phyloP scores from a whole-genome alignment of 306 rosid species.

The Vigna hirtella region DNA sequence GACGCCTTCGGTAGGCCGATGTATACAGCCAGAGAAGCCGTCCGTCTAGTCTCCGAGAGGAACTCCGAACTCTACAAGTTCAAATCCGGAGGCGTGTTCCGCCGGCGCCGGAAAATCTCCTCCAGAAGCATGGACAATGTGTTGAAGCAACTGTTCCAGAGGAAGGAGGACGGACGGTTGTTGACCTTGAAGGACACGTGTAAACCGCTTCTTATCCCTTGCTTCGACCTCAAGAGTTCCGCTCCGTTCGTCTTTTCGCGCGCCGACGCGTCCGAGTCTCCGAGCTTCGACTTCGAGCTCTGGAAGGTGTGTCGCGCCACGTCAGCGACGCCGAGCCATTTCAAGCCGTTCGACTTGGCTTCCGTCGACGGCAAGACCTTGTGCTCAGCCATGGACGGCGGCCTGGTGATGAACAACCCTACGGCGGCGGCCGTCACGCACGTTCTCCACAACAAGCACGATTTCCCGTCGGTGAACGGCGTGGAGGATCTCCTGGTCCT shows the following conservation, averaged over 20 bases:
- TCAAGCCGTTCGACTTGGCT: conserved; percentile 77
- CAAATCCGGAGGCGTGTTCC: conserved; percentile 49
- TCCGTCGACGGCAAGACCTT: conserved; percentile 84
- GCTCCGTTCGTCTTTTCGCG: conserved; percentile 97
- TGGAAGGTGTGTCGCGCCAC: conserved; percentile 98
- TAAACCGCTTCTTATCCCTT: conserved; percentile 85
- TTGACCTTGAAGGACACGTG: conserved; percentile 88
- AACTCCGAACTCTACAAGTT: conserved; percentile 61
- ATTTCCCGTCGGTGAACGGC: conserved; percentile 80
- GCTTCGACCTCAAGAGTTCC: conserved; percentile 92
- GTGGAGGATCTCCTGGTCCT: conserved; percentile 86
- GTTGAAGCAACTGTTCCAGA: conserved; percentile 63
- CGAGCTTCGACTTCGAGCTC: conserved; percentile 90
- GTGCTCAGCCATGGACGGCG: conserved; percentile 90
- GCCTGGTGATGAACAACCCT: conserved; percentile 96
- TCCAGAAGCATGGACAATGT: conserved; percentile 71
- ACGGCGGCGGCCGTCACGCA: conserved; percentile 95
- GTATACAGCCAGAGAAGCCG: conserved; percentile 75
- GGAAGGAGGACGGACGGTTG: conserved; percentile 57
- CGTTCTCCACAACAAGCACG: conserved; percentile 93
- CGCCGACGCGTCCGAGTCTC: conserved; percentile 91
- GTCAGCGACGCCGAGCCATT: conserved; percentile 77
- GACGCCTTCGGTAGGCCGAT: conserved; percentile 81
- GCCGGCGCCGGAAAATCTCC: conserved; percentile 64
- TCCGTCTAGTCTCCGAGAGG: conserved; percentile 45